phyloP scores from a whole-genome alignment of 805 yeast species.

The Metschnikowia arizonensis region DNA sequence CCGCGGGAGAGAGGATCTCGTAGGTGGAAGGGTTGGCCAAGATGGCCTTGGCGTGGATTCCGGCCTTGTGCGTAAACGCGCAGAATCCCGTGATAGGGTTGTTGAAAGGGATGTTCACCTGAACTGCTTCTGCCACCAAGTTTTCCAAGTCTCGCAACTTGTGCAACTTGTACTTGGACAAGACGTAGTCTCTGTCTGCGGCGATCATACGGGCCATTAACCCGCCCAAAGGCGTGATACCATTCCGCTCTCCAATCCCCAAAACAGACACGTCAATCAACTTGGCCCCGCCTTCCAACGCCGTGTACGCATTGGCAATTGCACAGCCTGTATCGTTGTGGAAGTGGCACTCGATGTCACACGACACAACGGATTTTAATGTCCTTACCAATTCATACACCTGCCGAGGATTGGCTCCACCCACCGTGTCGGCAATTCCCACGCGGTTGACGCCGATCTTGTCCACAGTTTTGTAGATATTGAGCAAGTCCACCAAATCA shows the following conservation, averaged over 20 bases:
- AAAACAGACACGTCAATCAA: conserved; percentile 91
- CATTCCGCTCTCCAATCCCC: conserved; percentile 98
- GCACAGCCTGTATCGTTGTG: conserved; percentile 99
- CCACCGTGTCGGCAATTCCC: conserved; percentile 98
- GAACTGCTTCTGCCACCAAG: conserved; percentile 95
- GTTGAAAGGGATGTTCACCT: conserved; percentile 95
- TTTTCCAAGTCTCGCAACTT: conserved; percentile 94
- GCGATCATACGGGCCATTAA: conserved; percentile 99
- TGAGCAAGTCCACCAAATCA: conserved; percentile 89
- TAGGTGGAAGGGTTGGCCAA: conserved; percentile 98
- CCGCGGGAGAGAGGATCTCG: conserved; percentile 91
- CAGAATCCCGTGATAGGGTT: conserved; percentile 99
- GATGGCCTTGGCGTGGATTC: conserved; percentile 98
- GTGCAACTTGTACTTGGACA: conserved; percentile 90
- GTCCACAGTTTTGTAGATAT: conserved; percentile 94
- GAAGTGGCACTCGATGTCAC: conserved; percentile 98
- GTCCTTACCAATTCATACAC: conserved; percentile 96
- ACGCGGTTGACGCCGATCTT: conserved; percentile 97
- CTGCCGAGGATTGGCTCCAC: conserved; percentile 98
- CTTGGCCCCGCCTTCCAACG: conserved; percentile 95
- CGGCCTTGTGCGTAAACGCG: conserved; percentile 99
- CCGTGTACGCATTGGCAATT: conserved; percentile 96
- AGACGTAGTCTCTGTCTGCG: conserved; percentile 93
- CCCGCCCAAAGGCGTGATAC: conserved; percentile 96
- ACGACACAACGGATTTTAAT: conserved; percentile 84